Base-by-base conservation (phyloP, 2,329 filamentous ascomycete species). In the Podosphaera xanthii region DNA sequence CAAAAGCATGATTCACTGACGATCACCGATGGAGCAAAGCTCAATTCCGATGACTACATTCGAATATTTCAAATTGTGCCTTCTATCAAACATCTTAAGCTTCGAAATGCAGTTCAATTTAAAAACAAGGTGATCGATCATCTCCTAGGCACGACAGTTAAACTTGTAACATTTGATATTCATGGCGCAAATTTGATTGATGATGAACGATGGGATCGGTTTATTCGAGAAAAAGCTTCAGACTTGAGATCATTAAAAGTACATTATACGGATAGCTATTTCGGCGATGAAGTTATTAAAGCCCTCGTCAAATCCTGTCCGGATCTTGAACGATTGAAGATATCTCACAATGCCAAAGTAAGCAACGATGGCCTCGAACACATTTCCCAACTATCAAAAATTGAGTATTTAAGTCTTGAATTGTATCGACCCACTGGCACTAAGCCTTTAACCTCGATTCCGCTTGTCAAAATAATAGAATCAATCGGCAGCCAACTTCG, bases 31-130 rank as follows among this genome's bases (percentile, higher is more conserved):
- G 75, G 73, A 48, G 74, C 75, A 64, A 83, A 82, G 64, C 77
- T 97, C 9, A 78, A 79, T 56, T 78, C 80, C 1, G 80, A 89
- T 63, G 88, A 97, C 66, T 89, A 85, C 63, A 78, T 86, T 55
- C 79, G 83, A 63, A 87, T 95, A 49, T 89, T 96, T 62, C 84
- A 88, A 58, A 77, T 81, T 2, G 82, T 86, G 60, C 81, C 86
- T 0, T 76, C 75, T 4, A 73, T 95, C 59, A 80, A 80, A 65
- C 77, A 77, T 50, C 75, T 96, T 60, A 85, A 88, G 63, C 73
- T 94, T 9, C 82, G 85, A 56, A 91, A 90, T 66, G 87, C 84
- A n/a, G 86, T 92, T 57, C 90, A 95, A 67, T 84, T 96, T 75
- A 95, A 94, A 70, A 86, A 96, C 66, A 76, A 76, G 46, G 85